phyloP scores from a whole-genome alignment of 129 eudicot species.

The Artemisia annua region DNA sequence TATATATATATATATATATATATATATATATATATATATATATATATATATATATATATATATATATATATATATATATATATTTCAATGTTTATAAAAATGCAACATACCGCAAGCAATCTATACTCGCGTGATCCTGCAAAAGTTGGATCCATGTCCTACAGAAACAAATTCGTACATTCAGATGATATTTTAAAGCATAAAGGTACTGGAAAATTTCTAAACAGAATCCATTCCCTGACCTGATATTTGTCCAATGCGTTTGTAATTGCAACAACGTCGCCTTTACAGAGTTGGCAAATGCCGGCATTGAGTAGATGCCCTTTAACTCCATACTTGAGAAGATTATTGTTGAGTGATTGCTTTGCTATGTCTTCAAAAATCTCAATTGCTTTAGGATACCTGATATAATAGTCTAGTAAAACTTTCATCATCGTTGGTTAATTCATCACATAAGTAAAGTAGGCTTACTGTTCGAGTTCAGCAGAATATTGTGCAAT shows the following conservation, averaged over 20 bases:
- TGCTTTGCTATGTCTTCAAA: constrained; percentile 46
- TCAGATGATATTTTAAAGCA: neutral
- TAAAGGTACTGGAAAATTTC: neutral
- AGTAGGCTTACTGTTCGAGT: constrained; percentile 29
- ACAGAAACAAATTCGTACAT: constrained; percentile 23
- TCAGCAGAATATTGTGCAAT: constrained; percentile 58
- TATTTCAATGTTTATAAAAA: neutral
- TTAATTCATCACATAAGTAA: neutral
- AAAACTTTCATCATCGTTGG: neutral
- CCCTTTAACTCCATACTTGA: constrained; percentile 44
- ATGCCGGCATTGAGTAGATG: constrained; percentile 54
- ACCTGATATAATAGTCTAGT: constrained; percentile 26
- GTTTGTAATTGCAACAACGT: constrained; percentile 44
- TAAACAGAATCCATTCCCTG: neutral
- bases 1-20: too few relatives aligned
- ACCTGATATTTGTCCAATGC: constrained; percentile 59
- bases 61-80: too few relatives aligned
- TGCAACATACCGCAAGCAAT: constrained; percentile 39
- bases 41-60: too few relatives aligned
- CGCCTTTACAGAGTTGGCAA: constrained; percentile 59
- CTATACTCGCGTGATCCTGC: constrained; percentile 47
- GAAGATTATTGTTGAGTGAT: constrained; percentile 39
- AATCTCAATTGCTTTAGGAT: constrained; percentile 41
- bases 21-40: too few relatives aligned
- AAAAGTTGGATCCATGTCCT: constrained; percentile 53